phyloP scores from a whole-genome alignment of 2,329 filamentous ascomycete genomes.

The Beauveria rudraprayagi region DNA sequence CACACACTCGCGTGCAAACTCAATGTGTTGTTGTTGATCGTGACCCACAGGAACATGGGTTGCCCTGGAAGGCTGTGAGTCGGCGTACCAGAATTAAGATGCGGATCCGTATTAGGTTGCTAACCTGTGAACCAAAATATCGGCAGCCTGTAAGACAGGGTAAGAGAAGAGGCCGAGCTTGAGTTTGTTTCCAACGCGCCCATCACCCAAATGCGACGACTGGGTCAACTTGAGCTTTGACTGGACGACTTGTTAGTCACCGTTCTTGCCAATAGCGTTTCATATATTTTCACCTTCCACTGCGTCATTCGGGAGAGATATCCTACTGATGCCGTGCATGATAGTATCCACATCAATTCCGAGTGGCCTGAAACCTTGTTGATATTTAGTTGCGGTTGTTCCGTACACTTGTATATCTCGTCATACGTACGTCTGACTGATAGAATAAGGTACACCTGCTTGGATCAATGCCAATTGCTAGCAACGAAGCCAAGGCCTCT shows the following conservation, averaged over 20 bases:
- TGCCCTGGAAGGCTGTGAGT: slow-evolving; percentile 41
- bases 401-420: not conserved
- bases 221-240: slow-evolving; percentile 63
- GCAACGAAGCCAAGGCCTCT: slow-evolving; percentile 68
- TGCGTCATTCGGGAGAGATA: slow-evolving; percentile 98
- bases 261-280: not conserved
- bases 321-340: slow-evolving; percentile 83
- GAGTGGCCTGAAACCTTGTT: slow-evolving; percentile 64
- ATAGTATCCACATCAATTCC: slow-evolving; percentile 95
- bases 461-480: slow-evolving; percentile 79
- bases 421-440: slow-evolving; percentile 59
- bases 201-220: slow-evolving; percentile 49
- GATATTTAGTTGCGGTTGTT: not conserved
- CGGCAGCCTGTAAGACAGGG: slow-evolving; percentile 89
- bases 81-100: not conserved
- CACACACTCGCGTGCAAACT: slow-evolving; percentile 81
- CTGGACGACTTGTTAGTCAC: slow-evolving; percentile 30
- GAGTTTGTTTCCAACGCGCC: slow-evolving; percentile 49
- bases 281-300: slow-evolving; percentile 67
- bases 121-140: slow-evolving; percentile 77
- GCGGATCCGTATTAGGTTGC: not conserved
- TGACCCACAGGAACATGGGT: slow-evolving; percentile 97
- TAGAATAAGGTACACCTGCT: slow-evolving; percentile 72
- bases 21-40: slow-evolving; percentile 88
- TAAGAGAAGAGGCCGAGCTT: slow-evolving; percentile 94